phyloP scores from a whole-genome alignment of 306 rosid genomes.

The Calophaca sinica region DNA sequence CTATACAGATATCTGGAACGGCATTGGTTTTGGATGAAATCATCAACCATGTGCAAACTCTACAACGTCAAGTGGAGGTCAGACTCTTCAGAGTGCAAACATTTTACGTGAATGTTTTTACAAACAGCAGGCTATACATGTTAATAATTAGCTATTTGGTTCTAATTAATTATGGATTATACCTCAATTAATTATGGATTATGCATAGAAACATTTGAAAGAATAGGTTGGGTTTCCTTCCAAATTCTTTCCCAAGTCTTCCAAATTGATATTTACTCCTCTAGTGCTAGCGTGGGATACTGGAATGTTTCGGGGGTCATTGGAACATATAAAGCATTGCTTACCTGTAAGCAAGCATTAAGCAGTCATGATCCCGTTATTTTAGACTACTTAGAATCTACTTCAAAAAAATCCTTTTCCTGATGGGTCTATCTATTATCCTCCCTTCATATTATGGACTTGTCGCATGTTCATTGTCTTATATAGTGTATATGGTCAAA shows the following conservation, averaged over 20 bases:
- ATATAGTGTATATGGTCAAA: slow-evolving; percentile 6
- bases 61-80: slow-evolving; percentile 98
- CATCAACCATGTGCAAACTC: slow-evolving; percentile 90
- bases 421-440: slow-evolving; percentile 13
- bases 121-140: slow-evolving; percentile 39
- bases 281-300: too few species aligned
- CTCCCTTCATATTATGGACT: slow-evolving; percentile 31
- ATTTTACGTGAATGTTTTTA: slow-evolving; percentile 38
- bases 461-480: slow-evolving; percentile 11
- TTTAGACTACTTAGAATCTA: too few species aligned
- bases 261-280: too few species aligned
- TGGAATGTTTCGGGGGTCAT: too few species aligned
- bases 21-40: slow-evolving; percentile 94
- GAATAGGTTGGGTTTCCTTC: too few species aligned
- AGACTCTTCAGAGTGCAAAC: slow-evolving; percentile 48
- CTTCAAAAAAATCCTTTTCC: neutral
- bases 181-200: too few species aligned
- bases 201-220: too few species aligned
- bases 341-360: slow-evolving; percentile 25
- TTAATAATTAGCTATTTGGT: slow-evolving; percentile 29
- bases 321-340: slow-evolving; percentile 29
- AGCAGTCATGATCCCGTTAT: slow-evolving; percentile 1
- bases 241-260: too few species aligned
- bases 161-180: slow-evolving; percentile 19
- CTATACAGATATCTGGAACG: slow-evolving; percentile 85